These are phyloP conservation scores for Scleroderma bovista DNA, from an alignment of 768 basidiomycete species.

Conservation along the genomic window DNA sequence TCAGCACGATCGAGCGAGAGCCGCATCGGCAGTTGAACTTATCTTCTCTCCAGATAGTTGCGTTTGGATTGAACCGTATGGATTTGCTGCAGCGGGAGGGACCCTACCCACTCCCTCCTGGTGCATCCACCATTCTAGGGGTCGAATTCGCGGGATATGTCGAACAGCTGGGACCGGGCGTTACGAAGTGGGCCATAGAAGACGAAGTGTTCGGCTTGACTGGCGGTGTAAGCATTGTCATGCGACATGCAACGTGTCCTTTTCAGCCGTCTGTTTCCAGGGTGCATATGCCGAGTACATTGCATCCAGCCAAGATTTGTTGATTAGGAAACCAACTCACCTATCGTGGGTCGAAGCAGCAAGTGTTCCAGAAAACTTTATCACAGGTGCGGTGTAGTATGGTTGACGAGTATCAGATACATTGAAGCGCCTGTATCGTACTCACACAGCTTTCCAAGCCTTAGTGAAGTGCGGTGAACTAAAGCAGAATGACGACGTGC, in stretches of 20 bases:
- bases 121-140: slow-evolving; percentile 69
- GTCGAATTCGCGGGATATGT: slow-evolving; percentile 82
- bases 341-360: slow-evolving; percentile 84
- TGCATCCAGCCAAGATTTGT: slow-evolving; percentile 53
- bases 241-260: neutral
- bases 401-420: neutral
- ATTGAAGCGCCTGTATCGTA: neutral
- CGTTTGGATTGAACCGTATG: slow-evolving; percentile 89
- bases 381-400: slow-evolving; percentile 57
- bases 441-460: slow-evolving; percentile 50
- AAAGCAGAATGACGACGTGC: slow-evolving; percentile 64
- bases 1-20: slow-evolving; percentile 18
- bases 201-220: slow-evolving; percentile 79
- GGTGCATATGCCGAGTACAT: slow-evolving; percentile 92
- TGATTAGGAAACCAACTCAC: slow-evolving; percentile 68
- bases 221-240: slow-evolving; percentile 57
- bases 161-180: slow-evolving; percentile 44
- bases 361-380: slow-evolving; percentile 80
- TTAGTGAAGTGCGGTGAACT: slow-evolving; percentile 64
- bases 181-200: slow-evolving; percentile 50
- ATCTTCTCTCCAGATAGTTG: slow-evolving; percentile 52
- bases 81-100: slow-evolving; percentile 72
- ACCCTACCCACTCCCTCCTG: slow-evolving; percentile 73
- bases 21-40: neutral
- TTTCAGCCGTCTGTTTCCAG: slow-evolving; percentile 32